A percentile compares a stretch with the other conserved stretches of the same genome.
Evolutionary conservation across 345 rosid species (phyloP).

Genomic region (Ricinus communis): DNA sequence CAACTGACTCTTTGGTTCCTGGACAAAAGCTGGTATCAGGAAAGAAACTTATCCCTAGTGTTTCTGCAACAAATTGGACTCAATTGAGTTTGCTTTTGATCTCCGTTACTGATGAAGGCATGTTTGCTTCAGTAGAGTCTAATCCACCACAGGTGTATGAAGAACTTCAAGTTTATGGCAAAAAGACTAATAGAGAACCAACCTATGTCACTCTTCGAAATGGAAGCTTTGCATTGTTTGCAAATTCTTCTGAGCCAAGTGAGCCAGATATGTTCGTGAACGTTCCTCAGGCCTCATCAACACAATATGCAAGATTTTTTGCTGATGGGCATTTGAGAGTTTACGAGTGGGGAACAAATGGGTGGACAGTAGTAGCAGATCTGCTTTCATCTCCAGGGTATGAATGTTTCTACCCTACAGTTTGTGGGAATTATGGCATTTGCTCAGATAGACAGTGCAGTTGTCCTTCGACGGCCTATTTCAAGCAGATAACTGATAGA

Average conservation of each 20-base stretch:
- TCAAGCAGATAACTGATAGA: conserved; percentile 9
- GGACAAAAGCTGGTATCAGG: conserved; percentile 24
- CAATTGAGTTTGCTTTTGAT: conserved; percentile 21
- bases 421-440: conserved; percentile 38
- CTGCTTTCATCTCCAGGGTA: neutral
- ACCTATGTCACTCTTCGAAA: conserved; percentile 10
- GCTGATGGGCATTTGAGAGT: conserved; percentile 34
- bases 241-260: conserved; percentile 2
- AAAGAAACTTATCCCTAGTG: conserved; percentile 19
- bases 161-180: neutral
- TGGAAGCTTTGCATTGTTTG: conserved; percentile 15
- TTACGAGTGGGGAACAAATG: conserved; percentile 10
- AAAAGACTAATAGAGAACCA: neutral
- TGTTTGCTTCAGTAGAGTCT: conserved; percentile 23
- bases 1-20: conserved; percentile 51
- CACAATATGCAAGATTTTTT: conserved; percentile 19
- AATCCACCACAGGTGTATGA: conserved; percentile 16
- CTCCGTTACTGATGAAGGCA: conserved; percentile 14
- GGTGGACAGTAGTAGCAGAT: conserved; percentile 24
- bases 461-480: conserved; percentile 30
- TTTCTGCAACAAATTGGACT: conserved; percentile 10
- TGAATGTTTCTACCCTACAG: conserved; percentile 31
- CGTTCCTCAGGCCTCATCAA: conserved; percentile 1
- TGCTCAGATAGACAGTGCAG: conserved; percentile 26
- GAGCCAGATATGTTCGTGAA: neutral